phyloP scores from a whole-genome alignment of 129 eudicot species.

The Pseudognaphalium luteoalbum region DNA sequence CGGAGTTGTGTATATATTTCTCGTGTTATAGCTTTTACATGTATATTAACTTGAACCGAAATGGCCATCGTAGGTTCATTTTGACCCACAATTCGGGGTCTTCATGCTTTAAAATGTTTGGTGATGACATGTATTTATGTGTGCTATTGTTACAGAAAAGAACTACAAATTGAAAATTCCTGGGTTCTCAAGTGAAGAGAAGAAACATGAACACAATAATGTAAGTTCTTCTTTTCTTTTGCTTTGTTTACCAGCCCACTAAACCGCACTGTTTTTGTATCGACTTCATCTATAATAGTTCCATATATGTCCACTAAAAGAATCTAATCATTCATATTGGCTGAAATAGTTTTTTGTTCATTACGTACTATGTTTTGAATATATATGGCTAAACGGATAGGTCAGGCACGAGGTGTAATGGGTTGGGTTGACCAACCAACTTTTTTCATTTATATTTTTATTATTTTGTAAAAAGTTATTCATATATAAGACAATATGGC shows the following conservation, averaged over 20 bases:
- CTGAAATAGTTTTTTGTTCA: neutral
- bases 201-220: conserved; percentile 49
- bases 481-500: neutral
- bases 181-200: conserved; percentile 89
- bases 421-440: neutral
- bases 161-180: conserved; percentile 76
- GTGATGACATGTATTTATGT: neutral
- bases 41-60: neutral
- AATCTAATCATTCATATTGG: neutral
- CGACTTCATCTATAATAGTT: neutral
- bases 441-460: too few relatives aligned
- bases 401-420: neutral
- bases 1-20: conserved; percentile 3
- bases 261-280: neutral
- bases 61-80: conserved; percentile 4
- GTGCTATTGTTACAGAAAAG: conserved; percentile 58
- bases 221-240: conserved; percentile 44
- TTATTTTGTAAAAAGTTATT: neutral
- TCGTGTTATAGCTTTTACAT: conserved; percentile 7
- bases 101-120: conserved; percentile 7
- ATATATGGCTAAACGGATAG: neutral
- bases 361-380: neutral
- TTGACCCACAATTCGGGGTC: neutral
- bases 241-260: neutral
- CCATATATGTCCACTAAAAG: neutral